Conservation (phyloP, 2,329 filamentous ascomycete genomes). For the Neofusicoccum laricinum region DNA sequence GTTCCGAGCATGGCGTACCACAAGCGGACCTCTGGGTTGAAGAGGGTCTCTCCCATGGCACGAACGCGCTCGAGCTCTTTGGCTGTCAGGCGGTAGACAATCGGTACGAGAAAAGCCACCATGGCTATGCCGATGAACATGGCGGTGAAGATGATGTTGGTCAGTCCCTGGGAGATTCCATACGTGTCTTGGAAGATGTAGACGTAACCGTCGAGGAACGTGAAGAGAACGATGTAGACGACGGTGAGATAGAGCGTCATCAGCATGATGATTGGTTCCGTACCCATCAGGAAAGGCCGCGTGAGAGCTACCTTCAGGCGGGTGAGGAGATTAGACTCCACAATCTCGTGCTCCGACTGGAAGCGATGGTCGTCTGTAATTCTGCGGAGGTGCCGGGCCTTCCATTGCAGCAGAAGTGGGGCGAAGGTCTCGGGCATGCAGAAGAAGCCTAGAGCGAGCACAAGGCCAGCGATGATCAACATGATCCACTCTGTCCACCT, state of each 20-base stretch:
- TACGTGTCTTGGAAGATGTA: conserved; percentile 53
- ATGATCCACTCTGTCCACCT: conserved; percentile 39
- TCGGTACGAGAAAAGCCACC: conserved; percentile 39
- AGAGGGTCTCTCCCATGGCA: conserved; percentile 32
- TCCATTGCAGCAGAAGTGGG: conserved; percentile 34
- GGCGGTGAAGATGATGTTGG: conserved; percentile 48
- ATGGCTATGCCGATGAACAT: conserved; percentile 44
- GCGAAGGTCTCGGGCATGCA: conserved; percentile 51
- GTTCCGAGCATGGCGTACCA: conserved; percentile 52
- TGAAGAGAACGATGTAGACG: conserved; percentile 54
- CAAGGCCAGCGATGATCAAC: conserved; percentile 32
- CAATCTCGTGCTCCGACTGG: conserved; percentile 27
- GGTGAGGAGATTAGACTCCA: conserved; percentile 19
- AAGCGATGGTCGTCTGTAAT: conserved; percentile 38
- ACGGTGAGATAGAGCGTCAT: conserved; percentile 52
- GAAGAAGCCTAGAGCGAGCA: conserved; percentile 29
- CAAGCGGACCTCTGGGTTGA: conserved; percentile 54
- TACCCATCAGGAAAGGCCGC: conserved; percentile 31
- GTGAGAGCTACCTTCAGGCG: conserved; percentile 18
- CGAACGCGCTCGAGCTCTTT: conserved; percentile 42
- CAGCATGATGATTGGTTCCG: conserved; percentile 49
- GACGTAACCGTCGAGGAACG: conserved; percentile 52
- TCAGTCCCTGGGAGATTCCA: conserved; percentile 43
- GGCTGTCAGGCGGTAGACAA: conserved; percentile 46
- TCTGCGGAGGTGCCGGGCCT: conserved; percentile 27